Evolutionary conservation across 116 monocot species (phyloP).

Genomic region (Iris pallida): DNA sequence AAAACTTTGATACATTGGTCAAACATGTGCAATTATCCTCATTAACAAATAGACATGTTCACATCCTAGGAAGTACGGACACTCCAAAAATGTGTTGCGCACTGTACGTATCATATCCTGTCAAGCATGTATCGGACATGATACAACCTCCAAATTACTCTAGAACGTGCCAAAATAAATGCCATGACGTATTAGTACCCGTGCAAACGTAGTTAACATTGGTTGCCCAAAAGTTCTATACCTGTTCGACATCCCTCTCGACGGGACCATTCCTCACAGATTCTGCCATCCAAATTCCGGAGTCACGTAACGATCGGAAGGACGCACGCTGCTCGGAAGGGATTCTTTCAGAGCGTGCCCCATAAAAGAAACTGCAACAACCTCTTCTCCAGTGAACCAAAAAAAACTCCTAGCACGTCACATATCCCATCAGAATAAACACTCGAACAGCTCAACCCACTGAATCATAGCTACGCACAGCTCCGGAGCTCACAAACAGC

Average conservation of each 20-base stretch:
- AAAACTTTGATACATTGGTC: too few species aligned
- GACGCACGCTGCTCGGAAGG: conserved; percentile 1
- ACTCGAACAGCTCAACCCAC: not conserved
- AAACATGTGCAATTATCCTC: too few species aligned
- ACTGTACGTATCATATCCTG: too few species aligned
- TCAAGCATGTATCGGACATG: too few species aligned
- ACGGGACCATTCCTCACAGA: conserved; percentile 40
- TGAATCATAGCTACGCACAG: not conserved
- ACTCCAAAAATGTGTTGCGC: too few species aligned
- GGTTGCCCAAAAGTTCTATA: not conserved
- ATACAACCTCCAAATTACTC: too few species aligned
- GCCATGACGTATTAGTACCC: too few species aligned
- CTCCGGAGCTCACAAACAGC: conserved; percentile 10
- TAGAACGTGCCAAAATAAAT: too few species aligned
- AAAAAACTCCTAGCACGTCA: conserved; percentile 10
- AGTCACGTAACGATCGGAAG: conserved; percentile 18
- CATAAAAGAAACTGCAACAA: conserved; percentile 21
- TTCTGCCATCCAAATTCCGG: conserved; percentile 52
- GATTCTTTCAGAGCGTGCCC: conserved; percentile 22
- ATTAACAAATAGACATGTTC: too few species aligned
- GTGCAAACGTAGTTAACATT: too few species aligned
- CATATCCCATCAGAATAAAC: conserved; percentile 12
- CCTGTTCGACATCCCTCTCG: conserved; percentile 82
- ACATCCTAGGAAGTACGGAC: too few species aligned
- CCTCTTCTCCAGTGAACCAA: not conserved